phyloP scores from a whole-genome alignment of 129 eudicot species.

The Flaveria robusta region DNA sequence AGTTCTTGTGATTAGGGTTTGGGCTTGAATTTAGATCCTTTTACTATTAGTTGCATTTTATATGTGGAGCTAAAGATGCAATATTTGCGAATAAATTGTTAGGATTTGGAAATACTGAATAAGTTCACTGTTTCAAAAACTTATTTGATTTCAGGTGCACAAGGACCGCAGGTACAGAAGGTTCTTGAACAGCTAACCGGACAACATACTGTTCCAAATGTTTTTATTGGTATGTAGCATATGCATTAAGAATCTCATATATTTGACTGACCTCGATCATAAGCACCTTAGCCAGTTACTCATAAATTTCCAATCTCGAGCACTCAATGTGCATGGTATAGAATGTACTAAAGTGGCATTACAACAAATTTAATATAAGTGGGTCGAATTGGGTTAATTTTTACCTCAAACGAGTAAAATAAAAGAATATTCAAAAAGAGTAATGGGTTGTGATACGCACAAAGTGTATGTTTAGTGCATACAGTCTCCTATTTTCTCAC shows the following conservation, averaged over 20 bases:
- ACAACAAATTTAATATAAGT: not conserved
- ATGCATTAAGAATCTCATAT: not conserved
- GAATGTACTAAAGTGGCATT: not conserved
- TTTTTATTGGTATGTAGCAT: constrained; percentile 71
- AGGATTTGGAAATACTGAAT: constrained; percentile 5
- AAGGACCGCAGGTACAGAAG: constrained; percentile 84
- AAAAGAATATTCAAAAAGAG: not conserved
- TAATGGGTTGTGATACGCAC: not conserved
- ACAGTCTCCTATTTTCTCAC: too few relatives aligned
- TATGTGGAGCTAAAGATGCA: not conserved
- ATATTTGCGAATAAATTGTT: not conserved
- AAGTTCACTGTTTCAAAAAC: not conserved
- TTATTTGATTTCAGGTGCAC: constrained; percentile 52
- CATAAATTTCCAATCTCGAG: not conserved
- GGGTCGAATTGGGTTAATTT: not conserved
- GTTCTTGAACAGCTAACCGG: constrained; percentile 85
- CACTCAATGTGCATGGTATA: not conserved
- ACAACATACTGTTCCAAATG: constrained; percentile 91
- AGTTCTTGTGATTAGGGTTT: too few relatives aligned
- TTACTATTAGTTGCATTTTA: not conserved
- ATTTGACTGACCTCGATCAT: not conserved
- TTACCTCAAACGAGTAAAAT: not conserved
- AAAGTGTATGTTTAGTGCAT: not conserved
- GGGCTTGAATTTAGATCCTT: too few relatives aligned
- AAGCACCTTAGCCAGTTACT: not conserved